phyloP scores from a whole-genome alignment of 805 yeast genomes.

The Cyberlindnera mrakii region DNA sequence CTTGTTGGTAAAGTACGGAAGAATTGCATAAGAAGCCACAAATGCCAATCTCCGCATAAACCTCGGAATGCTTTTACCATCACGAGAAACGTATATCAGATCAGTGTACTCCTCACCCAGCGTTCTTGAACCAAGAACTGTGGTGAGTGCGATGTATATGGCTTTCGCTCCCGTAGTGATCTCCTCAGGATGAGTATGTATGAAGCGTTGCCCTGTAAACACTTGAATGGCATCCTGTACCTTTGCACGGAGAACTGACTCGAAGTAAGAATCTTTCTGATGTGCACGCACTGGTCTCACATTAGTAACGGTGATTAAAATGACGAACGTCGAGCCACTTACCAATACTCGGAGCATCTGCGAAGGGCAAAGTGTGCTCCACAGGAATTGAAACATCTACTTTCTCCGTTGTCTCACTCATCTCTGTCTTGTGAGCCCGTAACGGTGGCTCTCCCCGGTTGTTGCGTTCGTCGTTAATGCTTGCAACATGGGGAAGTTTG shows the following conservation, averaged over 20 bases:
- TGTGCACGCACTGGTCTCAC: constrained; percentile 61
- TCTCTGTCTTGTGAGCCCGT: too few relatives aligned
- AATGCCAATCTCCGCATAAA: constrained; percentile 47
- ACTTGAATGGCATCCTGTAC: constrained; percentile 50
- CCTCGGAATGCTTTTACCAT: constrained; percentile 46
- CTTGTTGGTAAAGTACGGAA: constrained; percentile 50
- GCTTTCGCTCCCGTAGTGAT: constrained; percentile 52
- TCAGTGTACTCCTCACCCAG: constrained; percentile 95
- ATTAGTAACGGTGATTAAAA: constrained; percentile 1
- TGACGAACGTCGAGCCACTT: constrained; percentile 24
- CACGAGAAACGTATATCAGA: constrained; percentile 52
- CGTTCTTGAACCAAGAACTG: constrained; percentile 70
- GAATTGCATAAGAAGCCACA: constrained; percentile 49
- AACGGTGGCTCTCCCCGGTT: too few relatives aligned
- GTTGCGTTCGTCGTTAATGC: too few relatives aligned
- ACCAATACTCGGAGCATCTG: constrained; percentile 85
- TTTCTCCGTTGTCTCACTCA: too few relatives aligned
- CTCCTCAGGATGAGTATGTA: constrained; percentile 58
- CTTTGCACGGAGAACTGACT: constrained; percentile 45
- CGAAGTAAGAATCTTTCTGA: constrained; percentile 81
- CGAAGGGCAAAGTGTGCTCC: constrained; percentile 47
- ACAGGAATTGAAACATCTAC: too few relatives aligned
- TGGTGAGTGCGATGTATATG: constrained; percentile 67
- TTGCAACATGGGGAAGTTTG: too few relatives aligned
- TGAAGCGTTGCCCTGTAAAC: constrained; percentile 54